These are phyloP conservation scores for Lactifluus echinatus DNA, from an alignment of 768 basidiomycete genomes.

Conservation along the genomic window DNA sequence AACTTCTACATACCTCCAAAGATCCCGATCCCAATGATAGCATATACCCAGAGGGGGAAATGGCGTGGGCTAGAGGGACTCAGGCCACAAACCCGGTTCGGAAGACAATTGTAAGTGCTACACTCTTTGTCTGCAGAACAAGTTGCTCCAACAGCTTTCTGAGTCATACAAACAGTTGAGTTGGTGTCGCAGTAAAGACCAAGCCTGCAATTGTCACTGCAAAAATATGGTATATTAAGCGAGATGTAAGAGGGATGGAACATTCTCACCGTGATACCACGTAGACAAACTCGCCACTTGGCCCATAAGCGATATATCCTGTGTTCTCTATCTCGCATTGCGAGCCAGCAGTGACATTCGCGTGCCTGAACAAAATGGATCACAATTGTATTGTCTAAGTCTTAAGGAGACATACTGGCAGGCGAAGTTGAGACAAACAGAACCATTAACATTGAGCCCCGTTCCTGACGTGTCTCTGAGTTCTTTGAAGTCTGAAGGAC, in stretches of 20 bases:
- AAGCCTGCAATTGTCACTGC: slow-evolving; percentile 61
- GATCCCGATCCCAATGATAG: slow-evolving; percentile 61
- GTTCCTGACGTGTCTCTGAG: slow-evolving; percentile 55
- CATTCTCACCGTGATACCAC: slow-evolving; percentile 64
- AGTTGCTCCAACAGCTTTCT: slow-evolving; percentile 45
- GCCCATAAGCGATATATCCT: slow-evolving; percentile 61
- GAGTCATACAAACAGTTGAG: slow-evolving; percentile 45
- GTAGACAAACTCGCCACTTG: slow-evolving; percentile 53
- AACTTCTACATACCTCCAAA: slow-evolving; percentile 43
- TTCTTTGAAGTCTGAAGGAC: slow-evolving; percentile 55
- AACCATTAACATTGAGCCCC: slow-evolving; percentile 72
- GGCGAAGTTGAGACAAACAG: slow-evolving; percentile 71
- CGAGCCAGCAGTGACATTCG: slow-evolving; percentile 60
- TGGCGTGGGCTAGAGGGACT: slow-evolving; percentile 52
- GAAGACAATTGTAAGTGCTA: slow-evolving; percentile 63
- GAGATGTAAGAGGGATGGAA: background rate
- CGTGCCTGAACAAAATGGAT: slow-evolving; percentile 44
- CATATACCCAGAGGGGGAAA: slow-evolving; percentile 62
- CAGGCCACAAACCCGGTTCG: slow-evolving; percentile 51
- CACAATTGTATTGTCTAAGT: background rate
- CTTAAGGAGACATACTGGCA: slow-evolving; percentile 60
- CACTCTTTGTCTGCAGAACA: slow-evolving; percentile 66
- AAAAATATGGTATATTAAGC: background rate
- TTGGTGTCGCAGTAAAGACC: slow-evolving; percentile 72
- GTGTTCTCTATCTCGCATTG: slow-evolving; percentile 71